Evolutionary conservation across 345 rosid species (phyloP).

Genomic region (Noccaea bulbosa): DNA sequence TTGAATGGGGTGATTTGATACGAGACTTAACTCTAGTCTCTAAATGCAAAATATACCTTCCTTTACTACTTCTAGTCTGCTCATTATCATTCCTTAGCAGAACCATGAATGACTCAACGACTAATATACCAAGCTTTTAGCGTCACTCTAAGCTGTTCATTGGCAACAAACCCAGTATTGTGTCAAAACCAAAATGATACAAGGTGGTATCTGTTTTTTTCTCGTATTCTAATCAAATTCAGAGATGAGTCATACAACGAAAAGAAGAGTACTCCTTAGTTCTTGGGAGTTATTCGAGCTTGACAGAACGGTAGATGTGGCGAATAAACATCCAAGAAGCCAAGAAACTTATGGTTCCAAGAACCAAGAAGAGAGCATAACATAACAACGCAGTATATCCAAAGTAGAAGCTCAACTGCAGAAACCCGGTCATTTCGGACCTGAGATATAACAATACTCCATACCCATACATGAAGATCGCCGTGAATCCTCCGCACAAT

Average conservation of each 20-base stretch:
- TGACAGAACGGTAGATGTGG: conserved; percentile 60
- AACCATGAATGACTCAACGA: conserved; percentile 17
- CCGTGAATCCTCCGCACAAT: conserved; percentile 63
- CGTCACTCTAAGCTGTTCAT: not conserved
- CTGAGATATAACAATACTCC: conserved; percentile 63
- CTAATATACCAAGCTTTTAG: not conserved
- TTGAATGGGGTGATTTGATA: conserved; percentile 31
- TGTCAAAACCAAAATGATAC: conserved; percentile 19
- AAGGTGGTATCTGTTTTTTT: not conserved
- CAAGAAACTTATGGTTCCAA: conserved; percentile 64
- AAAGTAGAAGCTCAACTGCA: conserved; percentile 72
- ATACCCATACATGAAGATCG: conserved; percentile 75
- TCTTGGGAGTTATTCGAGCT: conserved; percentile 41
- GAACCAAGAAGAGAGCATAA: conserved; percentile 74
- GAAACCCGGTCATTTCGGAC: conserved; percentile 68
- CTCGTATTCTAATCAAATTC: conserved; percentile 27
- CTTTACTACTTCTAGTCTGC: conserved; percentile 9
- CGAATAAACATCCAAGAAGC: conserved; percentile 68
- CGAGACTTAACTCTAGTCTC: conserved; percentile 28
- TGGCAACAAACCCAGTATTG: not conserved
- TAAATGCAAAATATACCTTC: conserved; percentile 12
- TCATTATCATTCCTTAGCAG: conserved; percentile 17
- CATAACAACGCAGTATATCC: conserved; percentile 73
- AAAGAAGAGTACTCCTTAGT: conserved; percentile 14
- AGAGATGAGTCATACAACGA: conserved; percentile 21